Evolutionary conservation across 352 stramenopile genomes (phyloP), one percentile per base, ranked within the genome.

Genomic region (Globisporangium heterothallicum): DNA sequence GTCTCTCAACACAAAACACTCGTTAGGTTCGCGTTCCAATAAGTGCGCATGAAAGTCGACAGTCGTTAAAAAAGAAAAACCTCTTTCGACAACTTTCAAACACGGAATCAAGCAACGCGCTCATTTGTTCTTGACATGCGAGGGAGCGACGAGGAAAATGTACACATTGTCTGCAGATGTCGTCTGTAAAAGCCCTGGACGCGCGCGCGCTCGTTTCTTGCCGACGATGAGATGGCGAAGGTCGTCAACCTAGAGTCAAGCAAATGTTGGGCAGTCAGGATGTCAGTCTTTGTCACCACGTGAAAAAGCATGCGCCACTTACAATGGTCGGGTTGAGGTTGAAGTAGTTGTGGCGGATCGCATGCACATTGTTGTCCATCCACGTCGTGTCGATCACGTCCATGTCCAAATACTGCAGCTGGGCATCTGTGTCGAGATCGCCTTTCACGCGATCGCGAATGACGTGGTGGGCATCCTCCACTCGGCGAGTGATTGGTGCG

Each of bases 381-480:
- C 66, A 79, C 4, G 80, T 88, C n/a, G 74, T 91, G 51, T 91
- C 78, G 35, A 91, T 84, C 22, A 84, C 78, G 56, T 91, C 80
- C 35, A 84, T 64, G 58, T 89, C 75, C 3, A 90, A 50, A 51
- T 74, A 85, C 16, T 52, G 30, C 30, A 38, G 36, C 16, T 50
- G 34, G 9, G 7, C 48, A n/a, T 42, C 41, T n/a, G 21, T 44
- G 24, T 64, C 45, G 18, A 29, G 22, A 5, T 46, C 32, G 24
- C 38, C 13, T 24, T 51, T 56, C 27, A 16, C 35, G 21, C 30
- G 59, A 14, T 40, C 59, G 61, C 21, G 60, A 52, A 29, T 58
- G 58, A 6, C 29, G 30, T 18, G 40, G 60, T 14, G 46, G 43
- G 5, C 63, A 42, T 16, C 40, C 58, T 32, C 50, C 7, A 26